phyloP scores from a whole-genome alignment of 1,284 basidiomycete species.

The Melampsora occidentalis region DNA sequence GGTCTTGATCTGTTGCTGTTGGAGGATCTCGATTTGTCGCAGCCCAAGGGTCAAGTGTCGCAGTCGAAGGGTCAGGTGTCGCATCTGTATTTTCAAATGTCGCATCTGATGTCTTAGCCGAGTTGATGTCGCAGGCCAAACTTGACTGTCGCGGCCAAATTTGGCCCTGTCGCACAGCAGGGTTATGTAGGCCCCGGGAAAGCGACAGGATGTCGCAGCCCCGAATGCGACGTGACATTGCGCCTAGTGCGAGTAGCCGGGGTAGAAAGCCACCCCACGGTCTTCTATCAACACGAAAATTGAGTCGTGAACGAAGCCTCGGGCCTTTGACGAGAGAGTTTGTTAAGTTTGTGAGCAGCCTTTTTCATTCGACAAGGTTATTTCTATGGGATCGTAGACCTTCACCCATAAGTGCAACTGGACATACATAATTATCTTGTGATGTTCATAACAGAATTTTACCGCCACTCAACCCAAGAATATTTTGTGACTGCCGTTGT shows the following conservation, averaged over 20 bases:
- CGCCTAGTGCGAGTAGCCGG: neutral
- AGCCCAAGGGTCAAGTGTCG: neutral
- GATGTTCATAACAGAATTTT: too few relatives aligned
- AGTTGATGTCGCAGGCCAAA: neutral
- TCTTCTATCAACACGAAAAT: too few relatives aligned
- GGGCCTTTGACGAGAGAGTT: too few relatives aligned
- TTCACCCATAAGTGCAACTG: too few relatives aligned
- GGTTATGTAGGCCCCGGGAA: neutral
- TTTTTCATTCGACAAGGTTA: too few relatives aligned
- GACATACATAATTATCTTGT: too few relatives aligned
- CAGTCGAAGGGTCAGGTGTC: neutral
- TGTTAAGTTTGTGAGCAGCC: too few relatives aligned
- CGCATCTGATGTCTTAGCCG: neutral
- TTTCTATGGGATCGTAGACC: too few relatives aligned
- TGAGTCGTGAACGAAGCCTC: too few relatives aligned
- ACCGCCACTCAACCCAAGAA: too few relatives aligned
- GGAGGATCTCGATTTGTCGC: neutral
- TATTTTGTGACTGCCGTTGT: too few relatives aligned
- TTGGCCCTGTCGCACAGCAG: neutral
- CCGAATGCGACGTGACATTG: slow-evolving; percentile 7
- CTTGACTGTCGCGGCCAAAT: neutral
- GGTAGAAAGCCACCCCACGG: too few relatives aligned
- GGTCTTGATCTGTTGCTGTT: neutral
- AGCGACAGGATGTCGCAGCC: neutral
- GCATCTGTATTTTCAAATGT: neutral